Conservation (phyloP, 192 early-diverging fungal genomes). For the Gryganskiella cystojenkinii region DNA sequence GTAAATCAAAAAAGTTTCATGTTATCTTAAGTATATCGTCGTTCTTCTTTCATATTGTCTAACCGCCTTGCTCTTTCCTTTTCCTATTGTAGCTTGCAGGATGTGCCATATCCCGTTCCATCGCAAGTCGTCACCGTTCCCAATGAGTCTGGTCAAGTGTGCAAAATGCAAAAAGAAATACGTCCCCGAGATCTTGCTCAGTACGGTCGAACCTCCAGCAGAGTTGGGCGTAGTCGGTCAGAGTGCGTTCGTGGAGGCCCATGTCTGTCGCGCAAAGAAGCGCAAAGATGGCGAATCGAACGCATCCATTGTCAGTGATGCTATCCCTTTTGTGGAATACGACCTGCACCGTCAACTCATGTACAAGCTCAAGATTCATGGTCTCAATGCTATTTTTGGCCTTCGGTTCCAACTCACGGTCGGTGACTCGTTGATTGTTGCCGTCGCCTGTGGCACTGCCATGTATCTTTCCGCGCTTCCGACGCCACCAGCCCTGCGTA, state of each 20-base stretch:
- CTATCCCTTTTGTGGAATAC: conserved; percentile 86
- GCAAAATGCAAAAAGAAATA: conserved; percentile 75
- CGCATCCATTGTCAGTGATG: conserved; percentile 76
- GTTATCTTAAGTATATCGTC: too few species aligned
- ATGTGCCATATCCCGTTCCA: conserved; percentile 78
- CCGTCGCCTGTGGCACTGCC: conserved; percentile 79
- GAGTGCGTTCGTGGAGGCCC: conserved; percentile 77
- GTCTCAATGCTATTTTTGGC: conserved; percentile 83
- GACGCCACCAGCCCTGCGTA: conserved; percentile 73
- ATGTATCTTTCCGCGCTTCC: conserved; percentile 77
- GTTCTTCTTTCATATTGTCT: conserved; percentile 4
- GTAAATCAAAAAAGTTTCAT: conserved; percentile 2
- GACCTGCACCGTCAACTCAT: conserved; percentile 85
- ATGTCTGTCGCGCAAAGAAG: conserved; percentile 66
- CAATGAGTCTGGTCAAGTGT: conserved; percentile 76
- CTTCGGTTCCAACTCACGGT: conserved; percentile 62
- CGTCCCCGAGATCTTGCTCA: conserved; percentile 80
- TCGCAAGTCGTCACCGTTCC: conserved; percentile 72
- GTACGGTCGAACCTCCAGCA: conserved; percentile 78
- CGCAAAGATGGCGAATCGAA: conserved; percentile 71
- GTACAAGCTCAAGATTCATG: conserved; percentile 82
- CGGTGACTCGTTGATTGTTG: conserved; percentile 67
- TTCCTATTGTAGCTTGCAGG: conserved; percentile 41
- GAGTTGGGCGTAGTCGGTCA: conserved; percentile 77
- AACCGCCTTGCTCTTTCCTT: background rate